Conservation (phyloP, 306 rosid genomes). For the Canavalia gladiata region DNA sequence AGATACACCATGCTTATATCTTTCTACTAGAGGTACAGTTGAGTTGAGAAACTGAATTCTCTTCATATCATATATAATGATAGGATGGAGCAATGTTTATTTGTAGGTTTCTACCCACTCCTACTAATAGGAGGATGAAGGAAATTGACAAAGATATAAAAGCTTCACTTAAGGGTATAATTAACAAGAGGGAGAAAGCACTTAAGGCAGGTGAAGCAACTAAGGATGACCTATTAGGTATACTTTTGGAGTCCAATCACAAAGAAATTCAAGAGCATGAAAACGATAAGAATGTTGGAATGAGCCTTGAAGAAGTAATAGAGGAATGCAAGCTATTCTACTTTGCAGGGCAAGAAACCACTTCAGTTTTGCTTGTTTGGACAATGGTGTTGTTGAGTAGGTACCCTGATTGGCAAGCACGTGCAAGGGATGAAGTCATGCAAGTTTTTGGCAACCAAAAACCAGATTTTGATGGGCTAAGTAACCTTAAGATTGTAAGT, state of each 20-base stretch:
- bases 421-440: conserved; percentile 63
- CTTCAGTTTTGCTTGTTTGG: conserved; percentile 63
- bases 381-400: conserved; percentile 62
- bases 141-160: conserved; percentile 45
- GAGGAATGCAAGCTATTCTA: conserved; percentile 66
- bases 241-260: conserved; percentile 61
- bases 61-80: background rate
- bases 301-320: conserved; percentile 59
- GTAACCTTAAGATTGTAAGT: conserved; percentile 67
- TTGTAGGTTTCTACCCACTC: conserved; percentile 61
- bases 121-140: conserved; percentile 48
- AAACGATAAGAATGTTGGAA: conserved; percentile 49
- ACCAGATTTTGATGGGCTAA: conserved; percentile 58
- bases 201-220: conserved; percentile 50
- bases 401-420: conserved; percentile 59
- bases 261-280: conserved; percentile 56
- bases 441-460: conserved; percentile 57
- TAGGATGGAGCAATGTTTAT: background rate
- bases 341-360: conserved; percentile 75
- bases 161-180: conserved; percentile 49
- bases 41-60: background rate
- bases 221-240: conserved; percentile 45
- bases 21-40: background rate
- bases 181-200: conserved; percentile 54
- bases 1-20: background rate